Base-by-base conservation (phyloP, 2,329 filamentous ascomycete genomes). In the Monosporascus sp. region DNA sequence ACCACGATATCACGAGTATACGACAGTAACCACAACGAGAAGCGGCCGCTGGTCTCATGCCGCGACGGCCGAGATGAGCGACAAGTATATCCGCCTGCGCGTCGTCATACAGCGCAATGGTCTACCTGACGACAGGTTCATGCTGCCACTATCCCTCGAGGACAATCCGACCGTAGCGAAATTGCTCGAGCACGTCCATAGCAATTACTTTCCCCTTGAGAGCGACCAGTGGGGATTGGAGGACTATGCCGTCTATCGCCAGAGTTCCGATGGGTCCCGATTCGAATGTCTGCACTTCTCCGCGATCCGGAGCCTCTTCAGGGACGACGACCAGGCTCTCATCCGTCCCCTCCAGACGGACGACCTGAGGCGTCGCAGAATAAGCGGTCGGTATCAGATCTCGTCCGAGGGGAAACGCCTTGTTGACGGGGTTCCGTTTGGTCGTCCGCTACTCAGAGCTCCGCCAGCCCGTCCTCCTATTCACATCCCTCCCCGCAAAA, bases 271-370 rank as follows among this genome's bases (percentile, higher is more conserved):
- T 38, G 79, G 79, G n/a, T 74, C 71, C 18, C 84, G 81, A 46
- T 97, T 89, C 60, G 93, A 97, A 71, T 94, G 90, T 62, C 72
- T 97, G 52, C 93, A 97, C 72, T 97, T 90, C 63, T 87, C 90
- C 66, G 77, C 81, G 20, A 79, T 96, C 6, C 75, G 77, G 15
- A 79, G 80, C 45, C 75, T 94, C 9, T 74, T 96, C 53, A 87
- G 89, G 60, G 86, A 93, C 49, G 90, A 94, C 51, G 92, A 97
- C 63, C 83, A 92, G 68, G 82, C 97, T 52, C 76, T 88, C 48
- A 91, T 97, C 59, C 87, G 90, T 48, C 85, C 90, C 11, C 80
- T 97, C 38, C 78, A 87, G 51, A 84, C 82, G 24, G 81, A 85
- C 44, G 93, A 97, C 66, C 71, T 94, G 8, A 83, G 84, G 63